These are phyloP conservation scores for Goffeauzyma gilvescens DNA, from an alignment of 768 basidiomycete genomes.

Conservation along the genomic window DNA sequence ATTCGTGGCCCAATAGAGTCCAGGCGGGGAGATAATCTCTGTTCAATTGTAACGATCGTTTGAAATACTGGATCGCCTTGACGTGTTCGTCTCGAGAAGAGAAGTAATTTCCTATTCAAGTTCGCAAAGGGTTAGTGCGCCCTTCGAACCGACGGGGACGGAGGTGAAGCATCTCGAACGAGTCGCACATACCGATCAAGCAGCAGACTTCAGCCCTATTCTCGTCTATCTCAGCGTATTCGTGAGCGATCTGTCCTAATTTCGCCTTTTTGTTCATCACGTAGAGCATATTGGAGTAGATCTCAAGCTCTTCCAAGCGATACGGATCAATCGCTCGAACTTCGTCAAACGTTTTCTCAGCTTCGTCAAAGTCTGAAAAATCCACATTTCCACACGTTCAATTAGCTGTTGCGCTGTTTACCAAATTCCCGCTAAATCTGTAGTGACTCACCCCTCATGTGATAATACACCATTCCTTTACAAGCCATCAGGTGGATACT, in stretches of 20 bases:
- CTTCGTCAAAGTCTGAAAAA: conserved; percentile 60
- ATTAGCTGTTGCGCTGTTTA: background rate
- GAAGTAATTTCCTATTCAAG: conserved; percentile 76
- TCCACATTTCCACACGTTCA: background rate
- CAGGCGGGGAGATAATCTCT: conserved; percentile 88
- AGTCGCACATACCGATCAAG: conserved; percentile 53
- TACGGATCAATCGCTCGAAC: conserved; percentile 65
- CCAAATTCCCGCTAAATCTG: background rate
- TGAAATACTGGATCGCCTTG: conserved; percentile 88
- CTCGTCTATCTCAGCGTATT: conserved; percentile 71
- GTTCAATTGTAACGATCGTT: conserved; percentile 83
- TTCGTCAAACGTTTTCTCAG: conserved; percentile 65
- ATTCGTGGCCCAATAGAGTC: conserved; percentile 98
- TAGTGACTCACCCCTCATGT: conserved; percentile 54
- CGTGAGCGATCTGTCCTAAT: conserved; percentile 74
- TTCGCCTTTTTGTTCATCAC: conserved; percentile 77
- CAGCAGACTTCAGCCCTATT: conserved; percentile 93
- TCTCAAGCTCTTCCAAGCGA: conserved; percentile 83
- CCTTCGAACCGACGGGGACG: background rate
- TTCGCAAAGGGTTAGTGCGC: background rate
- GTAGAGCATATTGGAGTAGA: conserved; percentile 91
- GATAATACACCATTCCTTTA: conserved; percentile 69
- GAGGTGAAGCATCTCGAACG: background rate
- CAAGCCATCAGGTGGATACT: conserved; percentile 74
- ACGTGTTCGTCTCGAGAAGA: conserved; percentile 83